These are phyloP conservation scores for Phanerodontia chrysosporium DNA, from an alignment of 768 basidiomycete genomes.

Conservation along the genomic window DNA sequence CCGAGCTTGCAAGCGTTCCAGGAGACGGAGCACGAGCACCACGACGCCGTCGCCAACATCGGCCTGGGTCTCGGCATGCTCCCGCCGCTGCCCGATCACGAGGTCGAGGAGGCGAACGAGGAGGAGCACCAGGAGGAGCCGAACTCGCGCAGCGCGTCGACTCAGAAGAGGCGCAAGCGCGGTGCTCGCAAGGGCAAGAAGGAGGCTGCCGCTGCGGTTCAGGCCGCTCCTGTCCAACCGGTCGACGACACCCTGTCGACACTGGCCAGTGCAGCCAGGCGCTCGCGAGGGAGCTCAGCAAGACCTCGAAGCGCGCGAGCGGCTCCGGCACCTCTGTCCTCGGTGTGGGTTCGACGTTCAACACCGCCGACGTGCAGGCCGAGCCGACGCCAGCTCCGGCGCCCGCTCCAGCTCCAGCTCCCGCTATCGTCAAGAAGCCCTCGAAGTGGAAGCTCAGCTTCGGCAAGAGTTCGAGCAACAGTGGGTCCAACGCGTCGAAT, in stretches of 20 bases:
- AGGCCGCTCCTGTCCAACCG: conserved; percentile 19
- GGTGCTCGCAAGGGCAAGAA: conserved; percentile 79
- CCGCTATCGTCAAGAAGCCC: conserved; percentile 58
- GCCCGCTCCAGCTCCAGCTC: conserved; percentile 11
- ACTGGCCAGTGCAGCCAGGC: conserved; percentile 75
- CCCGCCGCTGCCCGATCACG: conserved; percentile 24
- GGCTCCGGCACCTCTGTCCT: background rate
- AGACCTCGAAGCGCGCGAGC: conserved; percentile 32
- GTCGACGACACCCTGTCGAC: conserved; percentile 57
- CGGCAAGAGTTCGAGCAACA: conserved; percentile 44
- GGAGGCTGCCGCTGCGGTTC: conserved; percentile 16
- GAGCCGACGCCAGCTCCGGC: background rate
- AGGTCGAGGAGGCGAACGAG: conserved; percentile 34
- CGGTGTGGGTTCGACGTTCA: background rate
- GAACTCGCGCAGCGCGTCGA: conserved; percentile 63
- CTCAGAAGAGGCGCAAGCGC: conserved; percentile 76
- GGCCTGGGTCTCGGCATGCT: conserved; percentile 9
- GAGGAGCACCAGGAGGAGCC: conserved; percentile 35
- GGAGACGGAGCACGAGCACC: conserved; percentile 17
- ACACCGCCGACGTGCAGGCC: background rate
- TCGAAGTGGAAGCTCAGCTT: conserved; percentile 86
- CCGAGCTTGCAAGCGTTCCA: background rate
- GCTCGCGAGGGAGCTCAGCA: conserved; percentile 80
- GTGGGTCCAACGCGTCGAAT: conserved; percentile 12
- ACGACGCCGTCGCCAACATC: background rate